A percentile compares a stretch with the other conserved stretches of the same genome.
Conservation (phyloP, 2,329 filamentous ascomycete genomes). For the Cadophora gregata region DNA sequence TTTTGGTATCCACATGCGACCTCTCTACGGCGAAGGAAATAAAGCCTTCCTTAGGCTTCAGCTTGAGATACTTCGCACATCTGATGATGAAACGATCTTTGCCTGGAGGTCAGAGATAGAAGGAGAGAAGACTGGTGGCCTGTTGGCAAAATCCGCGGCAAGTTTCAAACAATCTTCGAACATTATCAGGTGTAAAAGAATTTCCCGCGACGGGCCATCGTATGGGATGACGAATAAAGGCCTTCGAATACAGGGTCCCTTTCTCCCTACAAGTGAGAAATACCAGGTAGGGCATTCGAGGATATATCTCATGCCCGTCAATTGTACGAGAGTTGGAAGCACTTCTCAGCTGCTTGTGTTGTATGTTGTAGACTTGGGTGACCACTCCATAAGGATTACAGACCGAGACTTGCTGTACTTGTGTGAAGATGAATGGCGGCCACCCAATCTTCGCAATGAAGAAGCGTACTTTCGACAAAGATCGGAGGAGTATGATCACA, state of each 20-base stretch:
- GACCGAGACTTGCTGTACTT: too few relatives aligned
- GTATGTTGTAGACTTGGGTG: too few relatives aligned
- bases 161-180: not conserved
- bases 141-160: not conserved
- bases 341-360: too few relatives aligned
- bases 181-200: not conserved
- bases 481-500: too few relatives aligned
- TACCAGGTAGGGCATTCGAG: too few relatives aligned
- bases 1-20: constrained; percentile 14
- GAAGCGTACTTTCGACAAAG: too few relatives aligned
- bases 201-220: not conserved
- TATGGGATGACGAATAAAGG: constrained; percentile 16
- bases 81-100: constrained; percentile 15
- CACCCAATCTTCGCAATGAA: too few relatives aligned
- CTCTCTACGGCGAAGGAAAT: constrained; percentile 1
- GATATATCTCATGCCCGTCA: not conserved
- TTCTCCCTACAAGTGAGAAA: too few relatives aligned
- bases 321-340: not conserved
- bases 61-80: constrained; percentile 15
- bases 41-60: constrained; percentile 13
- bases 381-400: too few relatives aligned
- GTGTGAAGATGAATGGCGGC: too few relatives aligned
- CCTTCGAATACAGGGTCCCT: not conserved
- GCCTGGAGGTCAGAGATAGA: not conserved
- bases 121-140: not conserved